These are phyloP conservation scores for Pholiota microspora DNA, from an alignment of 768 basidiomycete species.

Conservation along the genomic window DNA sequence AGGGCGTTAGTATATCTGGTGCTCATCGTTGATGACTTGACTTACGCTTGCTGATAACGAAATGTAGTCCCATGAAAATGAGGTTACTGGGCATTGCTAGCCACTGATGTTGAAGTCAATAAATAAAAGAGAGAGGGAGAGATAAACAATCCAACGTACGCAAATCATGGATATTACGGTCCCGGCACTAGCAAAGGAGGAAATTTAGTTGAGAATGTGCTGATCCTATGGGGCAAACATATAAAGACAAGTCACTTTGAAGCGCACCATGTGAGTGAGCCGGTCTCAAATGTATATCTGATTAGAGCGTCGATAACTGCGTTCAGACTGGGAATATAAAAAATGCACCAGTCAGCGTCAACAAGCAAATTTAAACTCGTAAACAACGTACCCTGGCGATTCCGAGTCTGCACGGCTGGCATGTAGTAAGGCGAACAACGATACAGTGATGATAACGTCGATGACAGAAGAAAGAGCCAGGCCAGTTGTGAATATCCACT, in stretches of 20 bases:
- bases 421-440: conserved; percentile 42
- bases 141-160: conserved; percentile 25
- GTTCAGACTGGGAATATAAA: conserved; percentile 35
- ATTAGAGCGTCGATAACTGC: conserved; percentile 44
- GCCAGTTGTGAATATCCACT: conserved; percentile 58
- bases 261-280: conserved; percentile 44
- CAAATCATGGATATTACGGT: conserved; percentile 49
- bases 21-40: conserved; percentile 21
- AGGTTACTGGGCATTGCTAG: conserved; percentile 41
- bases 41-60: conserved; percentile 46
- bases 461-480: conserved; percentile 47
- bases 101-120: conserved; percentile 32
- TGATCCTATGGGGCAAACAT: not conserved
- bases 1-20: conserved; percentile 5
- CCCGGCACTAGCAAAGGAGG: conserved; percentile 30
- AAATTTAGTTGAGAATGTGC: not conserved
- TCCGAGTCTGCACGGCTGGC: conserved; percentile 31
- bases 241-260: not conserved
- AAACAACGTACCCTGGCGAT: not conserved
- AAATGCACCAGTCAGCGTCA: not conserved
- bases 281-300: conserved; percentile 52
- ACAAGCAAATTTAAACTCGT: not conserved
- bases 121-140: not conserved
- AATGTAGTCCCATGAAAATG: conserved; percentile 47
- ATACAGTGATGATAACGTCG: conserved; percentile 47